Evolutionary conservation across 306 rosid species (phyloP), one percentile per base, ranked within the genome.

Genomic region (Senna tora): DNA sequence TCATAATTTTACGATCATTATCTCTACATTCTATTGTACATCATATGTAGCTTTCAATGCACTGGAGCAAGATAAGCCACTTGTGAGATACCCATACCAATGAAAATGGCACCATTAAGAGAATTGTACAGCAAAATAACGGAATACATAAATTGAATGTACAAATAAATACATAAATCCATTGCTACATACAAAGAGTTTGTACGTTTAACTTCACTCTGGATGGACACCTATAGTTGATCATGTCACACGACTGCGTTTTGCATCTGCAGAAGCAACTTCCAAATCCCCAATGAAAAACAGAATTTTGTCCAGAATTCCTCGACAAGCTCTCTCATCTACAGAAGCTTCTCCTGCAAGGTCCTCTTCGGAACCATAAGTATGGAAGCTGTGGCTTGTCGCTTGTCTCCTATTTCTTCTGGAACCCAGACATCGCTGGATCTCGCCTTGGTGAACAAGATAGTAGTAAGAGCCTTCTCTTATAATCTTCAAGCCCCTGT

Each of bases 231-330:
- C 42, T 9, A 15, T 71, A 50, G 2, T 9, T 58, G 54, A 55
- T 90, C 77, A 84, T 34, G 75, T 63, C 36, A 76, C 65, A 73
- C 86, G 80, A 67, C 79, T 80, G 17, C 86, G 90, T 76, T 90
- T 88, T 50, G 90, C 92, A 71, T 82, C 86, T 0, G 81, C 80
- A 17, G 91, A 82, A 72, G 96, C 93, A 71, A 84, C 93, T 67
- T 90, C 93, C 82, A 88, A 81, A 76, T 90, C 93, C 74, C 96
- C 88, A 51, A 90, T 81, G 84, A 90, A 90, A 33, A 90, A 90
- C 34, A 88, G 90, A 49, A 90, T 90, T 69, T 80, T 83, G 77
- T 88, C 93, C 81, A 90, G 71, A 72, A 90, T 88, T 72, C 93
- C 88, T 5, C 86, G 53, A 51, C 84, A 73, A 4, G 90, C 79